Evolutionary conservation across 495 filamentous ascomycete genomes (phyloP).

Genomic region (Cairneyella variabilis): DNA sequence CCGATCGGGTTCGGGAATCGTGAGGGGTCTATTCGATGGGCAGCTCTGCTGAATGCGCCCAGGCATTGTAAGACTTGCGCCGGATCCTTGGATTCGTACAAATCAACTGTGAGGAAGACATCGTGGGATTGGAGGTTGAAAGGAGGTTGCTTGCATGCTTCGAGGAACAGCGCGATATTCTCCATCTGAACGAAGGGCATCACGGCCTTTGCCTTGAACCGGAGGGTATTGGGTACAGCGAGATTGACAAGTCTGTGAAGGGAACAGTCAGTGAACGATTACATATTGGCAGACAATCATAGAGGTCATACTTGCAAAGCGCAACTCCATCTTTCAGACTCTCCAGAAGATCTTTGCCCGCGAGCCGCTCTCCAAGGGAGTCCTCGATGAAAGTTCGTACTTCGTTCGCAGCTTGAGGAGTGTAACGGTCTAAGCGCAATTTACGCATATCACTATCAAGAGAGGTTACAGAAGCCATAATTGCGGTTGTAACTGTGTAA

Average conservation of each 20-base stretch:
- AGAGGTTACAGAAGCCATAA: constrained; percentile 92
- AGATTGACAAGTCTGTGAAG: constrained; percentile 73
- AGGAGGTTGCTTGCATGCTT: constrained; percentile 76
- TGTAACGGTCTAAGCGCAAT: constrained; percentile 90
- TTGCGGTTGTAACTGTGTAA: constrained; percentile 13
- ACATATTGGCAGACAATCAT: not conserved
- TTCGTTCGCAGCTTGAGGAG: constrained; percentile 85
- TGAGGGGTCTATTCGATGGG: constrained; percentile 70
- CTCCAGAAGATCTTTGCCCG: constrained; percentile 74
- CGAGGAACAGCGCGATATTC: constrained; percentile 95
- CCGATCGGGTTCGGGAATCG: constrained; percentile 72
- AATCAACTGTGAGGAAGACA: constrained; percentile 93
- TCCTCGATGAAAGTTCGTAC: constrained; percentile 84
- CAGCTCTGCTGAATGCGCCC: constrained; percentile 83
- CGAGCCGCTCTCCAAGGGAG: constrained; percentile 67
- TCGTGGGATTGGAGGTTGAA: constrained; percentile 89
- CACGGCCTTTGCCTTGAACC: constrained; percentile 22
- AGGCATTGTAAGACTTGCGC: constrained; percentile 95
- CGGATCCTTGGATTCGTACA: constrained; percentile 95
- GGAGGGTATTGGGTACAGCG: constrained; percentile 48
- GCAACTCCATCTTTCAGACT: constrained; percentile 83
- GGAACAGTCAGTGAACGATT: not conserved
- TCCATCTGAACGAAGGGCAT: constrained; percentile 99
- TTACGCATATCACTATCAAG: constrained; percentile 94
- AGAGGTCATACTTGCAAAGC: constrained; percentile 76